phyloP scores from a whole-genome alignment of 306 rosid species.

The Dalbergia cochinchinensis region DNA sequence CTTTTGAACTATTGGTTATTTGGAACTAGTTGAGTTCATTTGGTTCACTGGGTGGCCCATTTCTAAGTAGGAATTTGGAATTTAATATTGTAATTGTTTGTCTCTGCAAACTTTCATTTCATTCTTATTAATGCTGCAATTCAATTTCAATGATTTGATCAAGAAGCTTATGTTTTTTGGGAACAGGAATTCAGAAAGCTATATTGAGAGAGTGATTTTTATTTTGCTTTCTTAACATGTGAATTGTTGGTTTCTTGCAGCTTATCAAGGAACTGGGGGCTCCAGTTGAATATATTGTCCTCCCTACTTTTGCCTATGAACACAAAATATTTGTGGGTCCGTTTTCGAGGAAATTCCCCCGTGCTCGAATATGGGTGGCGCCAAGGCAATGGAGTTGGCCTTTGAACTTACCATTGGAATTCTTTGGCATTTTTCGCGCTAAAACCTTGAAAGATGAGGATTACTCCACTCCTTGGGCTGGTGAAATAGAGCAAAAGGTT shows the following conservation, averaged over 20 bases:
- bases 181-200: not conserved
- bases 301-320: slow-evolving; percentile 96
- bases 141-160: slow-evolving; percentile 15
- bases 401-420: slow-evolving; percentile 85
- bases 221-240: slow-evolving; percentile 21
- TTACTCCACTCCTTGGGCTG: slow-evolving; percentile 81
- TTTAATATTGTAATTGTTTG: slow-evolving; percentile 24
- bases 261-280: slow-evolving; percentile 87
- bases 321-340: slow-evolving; percentile 98
- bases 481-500: slow-evolving; percentile 87
- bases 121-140: slow-evolving; percentile 1
- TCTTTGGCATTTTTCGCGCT: slow-evolving; percentile 87
- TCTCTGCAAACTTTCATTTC: slow-evolving; percentile 30
- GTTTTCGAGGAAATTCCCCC: slow-evolving; percentile 90
- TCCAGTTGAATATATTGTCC: slow-evolving; percentile 87
- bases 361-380: slow-evolving; percentile 93
- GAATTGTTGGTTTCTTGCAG: slow-evolving; percentile 54
- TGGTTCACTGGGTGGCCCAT: not conserved
- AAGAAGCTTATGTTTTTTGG: slow-evolving; percentile 17
- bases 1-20: slow-evolving; percentile 6
- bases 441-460: slow-evolving; percentile 77
- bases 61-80: not conserved
- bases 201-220: slow-evolving; percentile 20
- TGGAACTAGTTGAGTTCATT: slow-evolving; percentile 12
- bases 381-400: slow-evolving; percentile 99